phyloP scores from a whole-genome alignment of 208 protist genomes.

The Leptomonas pyrrhocoris region DNA sequence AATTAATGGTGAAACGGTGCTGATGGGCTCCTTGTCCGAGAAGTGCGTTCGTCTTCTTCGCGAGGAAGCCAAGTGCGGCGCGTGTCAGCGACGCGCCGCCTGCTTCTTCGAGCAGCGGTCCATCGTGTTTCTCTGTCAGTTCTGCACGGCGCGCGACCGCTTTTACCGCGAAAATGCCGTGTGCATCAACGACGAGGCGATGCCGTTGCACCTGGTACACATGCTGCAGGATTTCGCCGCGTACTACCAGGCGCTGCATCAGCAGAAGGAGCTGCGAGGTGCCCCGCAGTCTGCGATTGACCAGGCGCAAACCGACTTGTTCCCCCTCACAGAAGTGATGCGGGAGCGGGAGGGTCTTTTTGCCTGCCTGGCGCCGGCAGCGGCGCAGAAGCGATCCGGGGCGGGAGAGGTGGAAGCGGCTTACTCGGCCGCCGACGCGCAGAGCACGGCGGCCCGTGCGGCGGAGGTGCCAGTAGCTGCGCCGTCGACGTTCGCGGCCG shows the following conservation, averaged over 20 bases:
- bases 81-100: constrained; percentile 58
- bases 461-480: constrained; percentile 5
- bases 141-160: constrained; percentile 77
- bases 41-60: constrained; percentile 52
- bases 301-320: constrained; percentile 39
- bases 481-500: constrained; percentile 24
- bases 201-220: constrained; percentile 47
- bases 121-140: constrained; percentile 78
- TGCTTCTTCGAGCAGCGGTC: constrained; percentile 70
- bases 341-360: constrained; percentile 37
- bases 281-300: constrained; percentile 43
- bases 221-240: constrained; percentile 52
- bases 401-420: neutral
- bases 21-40: constrained; percentile 42
- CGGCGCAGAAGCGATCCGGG: neutral
- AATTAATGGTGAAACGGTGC: constrained; percentile 3
- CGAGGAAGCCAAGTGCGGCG: constrained; percentile 53
- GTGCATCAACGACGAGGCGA: constrained; percentile 86
- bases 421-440: neutral
- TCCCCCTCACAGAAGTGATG: constrained; percentile 32
- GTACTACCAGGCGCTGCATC: constrained; percentile 43
- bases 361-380: constrained; percentile 19
- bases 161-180: constrained; percentile 82
- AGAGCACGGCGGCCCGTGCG: neutral
- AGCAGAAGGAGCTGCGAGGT: constrained; percentile 48